Percentiles rank a stretch among this genome's conserved stretches.
Evolutionary conservation across 2,329 filamentous ascomycete species (phyloP).

Genomic region (Verticillium klebahnii): DNA sequence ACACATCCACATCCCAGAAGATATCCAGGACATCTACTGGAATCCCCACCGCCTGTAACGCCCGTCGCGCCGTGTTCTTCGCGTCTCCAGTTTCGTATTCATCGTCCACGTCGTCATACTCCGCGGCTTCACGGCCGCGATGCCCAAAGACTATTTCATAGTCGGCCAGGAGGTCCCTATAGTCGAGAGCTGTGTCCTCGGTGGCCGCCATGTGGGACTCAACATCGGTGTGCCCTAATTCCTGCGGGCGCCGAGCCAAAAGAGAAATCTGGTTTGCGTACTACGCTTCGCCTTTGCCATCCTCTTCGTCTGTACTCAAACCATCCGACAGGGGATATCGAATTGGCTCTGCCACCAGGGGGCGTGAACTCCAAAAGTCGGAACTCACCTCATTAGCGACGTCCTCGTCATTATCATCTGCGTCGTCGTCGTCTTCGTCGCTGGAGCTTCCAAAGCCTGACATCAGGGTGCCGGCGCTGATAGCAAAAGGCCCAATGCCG

Average conservation of each 20-base stretch:
- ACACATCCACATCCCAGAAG: not conserved
- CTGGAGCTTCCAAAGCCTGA: conserved; percentile 93
- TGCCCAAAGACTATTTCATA: not conserved
- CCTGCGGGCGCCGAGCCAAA: not conserved
- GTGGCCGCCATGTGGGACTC: not conserved
- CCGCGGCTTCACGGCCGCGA: not conserved
- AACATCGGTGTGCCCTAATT: not conserved
- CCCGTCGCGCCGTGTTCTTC: not conserved
- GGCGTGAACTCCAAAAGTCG: not conserved
- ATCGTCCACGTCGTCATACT: not conserved
- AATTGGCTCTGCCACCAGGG: not conserved
- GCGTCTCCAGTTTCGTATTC: not conserved
- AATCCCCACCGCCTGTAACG: not conserved
- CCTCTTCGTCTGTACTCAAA: not conserved
- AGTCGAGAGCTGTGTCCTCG: not conserved
- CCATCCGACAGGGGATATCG: not conserved
- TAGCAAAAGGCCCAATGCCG: conserved; percentile 65
- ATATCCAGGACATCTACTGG: not conserved
- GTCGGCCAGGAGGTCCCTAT: not conserved
- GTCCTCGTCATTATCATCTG: conserved; percentile 78
- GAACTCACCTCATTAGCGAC: conserved; percentile 61
- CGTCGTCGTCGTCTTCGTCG: conserved; percentile 93
- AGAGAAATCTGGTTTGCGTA: conserved; percentile 5
- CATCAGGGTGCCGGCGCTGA: conserved; percentile 70
- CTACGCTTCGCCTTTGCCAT: conserved; percentile 7